Percentiles rank a stretch among this genome's conserved stretches.
Conservation (phyloP, 495 filamentous ascomycete genomes). For the Coniosporium apollinis region DNA sequence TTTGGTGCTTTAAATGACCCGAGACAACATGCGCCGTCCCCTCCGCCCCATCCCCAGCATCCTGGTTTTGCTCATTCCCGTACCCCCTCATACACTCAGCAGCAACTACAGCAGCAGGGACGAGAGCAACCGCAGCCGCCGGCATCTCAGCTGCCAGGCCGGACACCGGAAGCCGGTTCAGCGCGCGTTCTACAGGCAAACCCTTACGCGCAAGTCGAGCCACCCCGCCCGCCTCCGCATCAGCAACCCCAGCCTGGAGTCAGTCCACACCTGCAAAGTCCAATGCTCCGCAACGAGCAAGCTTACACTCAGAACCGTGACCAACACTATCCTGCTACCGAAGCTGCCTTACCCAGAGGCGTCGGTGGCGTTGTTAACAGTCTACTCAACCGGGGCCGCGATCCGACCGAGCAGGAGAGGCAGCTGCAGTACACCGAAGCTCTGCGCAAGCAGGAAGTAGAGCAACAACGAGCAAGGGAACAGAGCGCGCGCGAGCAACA, state of each 20-base stretch:
- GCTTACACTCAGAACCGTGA: no score
- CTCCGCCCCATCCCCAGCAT: conserved; percentile 3
- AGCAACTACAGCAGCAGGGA: neutral
- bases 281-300: no score
- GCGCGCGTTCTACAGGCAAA: conserved; percentile 18
- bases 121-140: neutral
- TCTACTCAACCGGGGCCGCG: no score
- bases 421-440: neutral
- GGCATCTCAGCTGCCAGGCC: neutral
- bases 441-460: conserved; percentile 1
- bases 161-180: no score
- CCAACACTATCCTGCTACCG: no score
- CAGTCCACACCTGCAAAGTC: no score
- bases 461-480: conserved; percentile 1
- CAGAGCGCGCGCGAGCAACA: neutral
- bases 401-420: no score
- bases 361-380: no score
- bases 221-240: no score
- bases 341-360: no score
- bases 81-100: conserved; percentile 1
- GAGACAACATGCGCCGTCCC: conserved; percentile 1
- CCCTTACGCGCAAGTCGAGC: conserved; percentile 16
- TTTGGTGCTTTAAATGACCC: conserved; percentile 1
- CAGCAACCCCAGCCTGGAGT: no score
- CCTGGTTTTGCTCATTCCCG: conserved; percentile 3